phyloP scores from a whole-genome alignment of 805 yeast genomes.

The Candida ascalaphidarum region DNA sequence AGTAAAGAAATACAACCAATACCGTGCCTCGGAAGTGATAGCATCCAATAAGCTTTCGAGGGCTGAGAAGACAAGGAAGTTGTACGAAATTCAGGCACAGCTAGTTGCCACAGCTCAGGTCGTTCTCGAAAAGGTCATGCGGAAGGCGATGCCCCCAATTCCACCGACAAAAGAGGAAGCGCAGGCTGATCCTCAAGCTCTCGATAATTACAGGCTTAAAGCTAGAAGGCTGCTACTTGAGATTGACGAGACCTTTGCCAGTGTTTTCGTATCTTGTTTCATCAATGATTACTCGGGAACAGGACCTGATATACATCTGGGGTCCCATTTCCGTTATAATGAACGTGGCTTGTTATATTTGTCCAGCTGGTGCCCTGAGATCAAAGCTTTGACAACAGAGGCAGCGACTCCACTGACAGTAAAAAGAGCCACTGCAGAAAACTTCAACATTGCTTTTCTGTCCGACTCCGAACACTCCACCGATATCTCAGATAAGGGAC shows the following conservation, averaged over 20 bases:
- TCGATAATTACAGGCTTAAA: slow-evolving; percentile 9
- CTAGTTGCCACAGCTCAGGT: slow-evolving; percentile 17
- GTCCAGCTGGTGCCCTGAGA: slow-evolving; percentile 25
- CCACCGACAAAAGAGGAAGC: slow-evolving; percentile 23
- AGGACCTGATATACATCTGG: slow-evolving; percentile 9
- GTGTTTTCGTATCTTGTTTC: slow-evolving; percentile 21
- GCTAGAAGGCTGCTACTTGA: slow-evolving; percentile 13
- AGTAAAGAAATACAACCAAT: slow-evolving; percentile 10
- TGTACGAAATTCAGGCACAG: slow-evolving; percentile 20
- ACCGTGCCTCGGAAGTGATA: slow-evolving; percentile 8
- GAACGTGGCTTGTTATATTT: slow-evolving; percentile 22
- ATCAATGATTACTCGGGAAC: slow-evolving; percentile 19
- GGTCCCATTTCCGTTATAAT: slow-evolving; percentile 22
- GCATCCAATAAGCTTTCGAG: slow-evolving; percentile 7
- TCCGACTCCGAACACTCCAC: no score
- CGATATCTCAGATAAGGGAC: no score
- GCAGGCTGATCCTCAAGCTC: slow-evolving; percentile 9
- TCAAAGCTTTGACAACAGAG: slow-evolving; percentile 9
- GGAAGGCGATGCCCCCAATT: slow-evolving; percentile 23
- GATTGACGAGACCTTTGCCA: slow-evolving; percentile 24
- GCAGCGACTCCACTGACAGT: slow-evolving; percentile 8
- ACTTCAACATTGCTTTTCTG: neutral
- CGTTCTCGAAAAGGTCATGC: slow-evolving; percentile 16
- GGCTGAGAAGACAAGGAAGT: slow-evolving; percentile 12
- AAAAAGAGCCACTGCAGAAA: slow-evolving; percentile 4